phyloP scores from a whole-genome alignment of 306 rosid species.

The Calophaca sinica region DNA sequence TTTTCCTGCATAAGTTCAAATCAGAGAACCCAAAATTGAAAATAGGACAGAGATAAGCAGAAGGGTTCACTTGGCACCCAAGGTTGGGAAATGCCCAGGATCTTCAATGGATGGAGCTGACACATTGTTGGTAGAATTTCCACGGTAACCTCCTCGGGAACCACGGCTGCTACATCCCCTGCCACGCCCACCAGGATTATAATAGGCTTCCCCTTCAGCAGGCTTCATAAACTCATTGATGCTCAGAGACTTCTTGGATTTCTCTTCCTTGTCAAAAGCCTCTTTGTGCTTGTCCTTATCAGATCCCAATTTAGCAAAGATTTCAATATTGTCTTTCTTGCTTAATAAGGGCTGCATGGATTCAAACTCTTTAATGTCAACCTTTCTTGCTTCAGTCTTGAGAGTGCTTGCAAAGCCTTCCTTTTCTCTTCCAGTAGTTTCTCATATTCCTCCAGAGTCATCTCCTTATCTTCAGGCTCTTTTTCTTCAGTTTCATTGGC shows the following conservation, averaged over 20 bases:
- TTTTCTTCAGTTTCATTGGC: slow-evolving; percentile 72
- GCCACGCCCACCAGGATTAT: slow-evolving; percentile 72
- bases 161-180: slow-evolving; percentile 91
- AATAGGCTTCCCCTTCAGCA: slow-evolving; percentile 76
- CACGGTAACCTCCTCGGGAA: slow-evolving; percentile 72
- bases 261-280: slow-evolving; percentile 84
- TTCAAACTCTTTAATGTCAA: slow-evolving; percentile 71
- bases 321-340: slow-evolving; percentile 79
- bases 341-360: slow-evolving; percentile 83
- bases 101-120: slow-evolving; percentile 88
- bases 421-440: slow-evolving; percentile 91
- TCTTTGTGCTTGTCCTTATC: slow-evolving; percentile 95
- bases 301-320: slow-evolving; percentile 86
- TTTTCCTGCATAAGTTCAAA: slow-evolving; percentile 59
- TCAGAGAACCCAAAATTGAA: slow-evolving; percentile 62
- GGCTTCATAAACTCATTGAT: slow-evolving; percentile 95
- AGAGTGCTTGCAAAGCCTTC: slow-evolving; percentile 68
- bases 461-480: slow-evolving; percentile 94
- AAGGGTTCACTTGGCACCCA: slow-evolving; percentile 83
- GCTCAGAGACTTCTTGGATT: slow-evolving; percentile 88
- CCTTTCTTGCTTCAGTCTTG: slow-evolving; percentile 82
- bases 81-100: slow-evolving; percentile 83
- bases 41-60: slow-evolving; percentile 33
- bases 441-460: slow-evolving; percentile 94
- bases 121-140: slow-evolving; percentile 47